Evolutionary conservation across 2,329 filamentous ascomycete genomes (phyloP).

Genomic region (Diaporthe australafricana): DNA sequence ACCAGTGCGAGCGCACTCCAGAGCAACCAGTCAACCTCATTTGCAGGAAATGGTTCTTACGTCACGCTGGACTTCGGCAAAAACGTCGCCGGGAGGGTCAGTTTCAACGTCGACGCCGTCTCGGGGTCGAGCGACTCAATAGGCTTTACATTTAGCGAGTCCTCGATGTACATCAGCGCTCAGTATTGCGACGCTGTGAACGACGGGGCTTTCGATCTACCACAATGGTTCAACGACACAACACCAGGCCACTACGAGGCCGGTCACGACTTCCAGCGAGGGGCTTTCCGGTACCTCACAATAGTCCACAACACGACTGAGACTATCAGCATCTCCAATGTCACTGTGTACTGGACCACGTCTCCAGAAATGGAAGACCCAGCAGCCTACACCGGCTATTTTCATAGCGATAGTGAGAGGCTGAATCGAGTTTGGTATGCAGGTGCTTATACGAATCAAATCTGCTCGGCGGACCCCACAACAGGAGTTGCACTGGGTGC

Average conservation of each 20-base stretch:
- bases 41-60: background rate
- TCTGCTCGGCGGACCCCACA: conserved; percentile 42
- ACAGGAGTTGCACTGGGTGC: background rate
- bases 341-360: conserved; percentile 56
- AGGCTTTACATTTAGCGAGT: conserved; percentile 28
- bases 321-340: conserved; percentile 48
- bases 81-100: conserved; percentile 21
- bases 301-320: conserved; percentile 52
- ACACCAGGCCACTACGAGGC: conserved; percentile 26
- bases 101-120: conserved; percentile 16
- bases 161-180: conserved; percentile 25
- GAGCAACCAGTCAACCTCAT: conserved; percentile 35
- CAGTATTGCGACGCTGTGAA: conserved; percentile 23
- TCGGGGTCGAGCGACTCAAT: background rate
- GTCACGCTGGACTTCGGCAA: conserved; percentile 39
- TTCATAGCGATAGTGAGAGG: conserved; percentile 46
- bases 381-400: conserved; percentile 46
- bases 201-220: conserved; percentile 11
- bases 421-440: conserved; percentile 52
- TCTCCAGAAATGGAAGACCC: conserved; percentile 21
- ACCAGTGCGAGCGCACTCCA: background rate
- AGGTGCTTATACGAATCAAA: conserved; percentile 46
- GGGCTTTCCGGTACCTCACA: conserved; percentile 59
- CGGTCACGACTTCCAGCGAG: conserved; percentile 50
- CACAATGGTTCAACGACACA: conserved; percentile 13